Evolutionary conservation across 805 yeast genomes (phyloP).

Genomic region (Komagataella pseudopastoris): DNA sequence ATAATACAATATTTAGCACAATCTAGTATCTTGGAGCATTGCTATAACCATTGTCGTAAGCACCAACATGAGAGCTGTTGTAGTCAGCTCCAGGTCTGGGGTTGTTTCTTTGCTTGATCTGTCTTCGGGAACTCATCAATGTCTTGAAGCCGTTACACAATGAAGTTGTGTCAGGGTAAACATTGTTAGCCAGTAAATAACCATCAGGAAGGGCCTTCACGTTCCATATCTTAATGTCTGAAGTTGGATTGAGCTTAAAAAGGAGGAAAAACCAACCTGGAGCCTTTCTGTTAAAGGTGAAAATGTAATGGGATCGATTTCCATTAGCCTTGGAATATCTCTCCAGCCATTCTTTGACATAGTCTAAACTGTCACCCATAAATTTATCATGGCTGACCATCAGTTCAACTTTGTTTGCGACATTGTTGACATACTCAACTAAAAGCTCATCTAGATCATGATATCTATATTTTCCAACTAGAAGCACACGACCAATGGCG

Average conservation of each 20-base stretch:
- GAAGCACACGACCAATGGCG: conserved; percentile 41
- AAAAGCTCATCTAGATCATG: conserved; percentile 89
- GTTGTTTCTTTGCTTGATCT: neutral
- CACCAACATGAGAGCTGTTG: neutral
- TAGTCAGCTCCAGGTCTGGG: neutral
- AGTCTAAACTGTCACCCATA: conserved; percentile 64
- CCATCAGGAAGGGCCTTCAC: conserved; percentile 87
- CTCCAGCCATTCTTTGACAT: conserved; percentile 77
- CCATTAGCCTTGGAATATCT: conserved; percentile 88
- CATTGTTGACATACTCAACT: conserved; percentile 73
- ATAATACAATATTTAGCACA: neutral
- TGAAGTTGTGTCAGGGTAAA: conserved; percentile 79
- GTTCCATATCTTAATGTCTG: conserved; percentile 72
- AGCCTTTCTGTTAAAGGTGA: conserved; percentile 76
- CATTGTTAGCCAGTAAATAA: conserved; percentile 61
- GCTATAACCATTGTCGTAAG: neutral
- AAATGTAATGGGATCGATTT: conserved; percentile 78
- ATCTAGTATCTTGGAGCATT: neutral
- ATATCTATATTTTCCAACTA: conserved; percentile 59
- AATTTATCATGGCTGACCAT: conserved; percentile 83
- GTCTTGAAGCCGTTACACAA: conserved; percentile 94
- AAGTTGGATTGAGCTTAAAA: conserved; percentile 66
- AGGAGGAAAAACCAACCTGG: conserved; percentile 91
- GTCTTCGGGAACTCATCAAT: neutral
- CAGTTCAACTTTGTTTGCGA: conserved; percentile 72